Percentiles rank a stretch among this genome's conserved stretches.
phyloP scores from a whole-genome alignment of 2,329 filamentous ascomycete genomes.

The Spiromastix sp. region DNA sequence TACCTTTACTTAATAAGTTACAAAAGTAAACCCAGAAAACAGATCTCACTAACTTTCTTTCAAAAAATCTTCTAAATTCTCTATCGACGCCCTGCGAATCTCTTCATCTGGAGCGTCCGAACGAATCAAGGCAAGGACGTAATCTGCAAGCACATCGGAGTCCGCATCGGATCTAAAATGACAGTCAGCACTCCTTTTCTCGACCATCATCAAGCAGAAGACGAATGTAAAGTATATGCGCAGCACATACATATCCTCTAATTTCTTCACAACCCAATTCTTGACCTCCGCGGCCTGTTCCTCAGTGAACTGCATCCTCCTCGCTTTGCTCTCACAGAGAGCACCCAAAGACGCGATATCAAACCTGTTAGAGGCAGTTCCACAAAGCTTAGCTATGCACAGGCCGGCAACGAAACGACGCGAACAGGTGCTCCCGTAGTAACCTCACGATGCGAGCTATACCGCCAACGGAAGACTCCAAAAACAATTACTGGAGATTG shows the following conservation, averaged over 20 bases:
- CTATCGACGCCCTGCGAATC: slow-evolving; percentile 42
- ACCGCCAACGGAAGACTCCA: too few relatives aligned
- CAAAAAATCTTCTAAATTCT: slow-evolving; percentile 49
- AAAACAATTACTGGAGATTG: too few relatives aligned
- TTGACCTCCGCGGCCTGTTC: slow-evolving; percentile 44
- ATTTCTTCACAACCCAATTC: slow-evolving; percentile 47
- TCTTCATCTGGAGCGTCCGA: slow-evolving; percentile 45
- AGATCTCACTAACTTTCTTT: slow-evolving; percentile 35
- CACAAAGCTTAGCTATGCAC: too few relatives aligned
- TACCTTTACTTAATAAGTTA: slow-evolving; percentile 1
- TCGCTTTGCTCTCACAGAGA: not conserved
- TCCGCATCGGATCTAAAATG: slow-evolving; percentile 52
- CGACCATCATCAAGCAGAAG: not conserved
- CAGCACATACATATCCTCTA: slow-evolving; percentile 45
- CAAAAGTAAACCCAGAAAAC: not conserved
- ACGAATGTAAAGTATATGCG: not conserved
- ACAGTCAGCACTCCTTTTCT: too few relatives aligned
- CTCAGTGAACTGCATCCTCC: slow-evolving; percentile 44
- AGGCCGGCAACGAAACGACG: too few relatives aligned
- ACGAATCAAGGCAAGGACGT: slow-evolving; percentile 49
- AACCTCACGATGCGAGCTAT: too few relatives aligned
- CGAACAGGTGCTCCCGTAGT: too few relatives aligned
- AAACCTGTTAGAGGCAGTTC: too few relatives aligned
- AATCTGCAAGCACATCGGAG: slow-evolving; percentile 51
- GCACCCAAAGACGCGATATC: too few relatives aligned